A percentile compares a stretch with the other conserved stretches of the same genome.
phyloP scores from a whole-genome alignment of 2,329 filamentous ascomycete genomes.

The Macrophomina phaseolina region DNA sequence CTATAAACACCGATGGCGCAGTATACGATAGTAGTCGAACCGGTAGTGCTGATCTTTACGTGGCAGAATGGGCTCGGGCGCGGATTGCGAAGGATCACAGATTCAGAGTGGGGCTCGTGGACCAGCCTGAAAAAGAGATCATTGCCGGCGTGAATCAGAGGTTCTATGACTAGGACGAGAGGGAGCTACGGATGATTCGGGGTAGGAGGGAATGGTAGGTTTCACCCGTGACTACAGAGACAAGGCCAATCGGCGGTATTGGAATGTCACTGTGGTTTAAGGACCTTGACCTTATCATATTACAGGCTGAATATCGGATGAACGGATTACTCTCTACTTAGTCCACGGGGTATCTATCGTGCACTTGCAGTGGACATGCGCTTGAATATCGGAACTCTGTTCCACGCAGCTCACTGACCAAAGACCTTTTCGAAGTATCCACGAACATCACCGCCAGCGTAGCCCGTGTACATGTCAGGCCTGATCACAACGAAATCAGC shows the following conservation, averaged over 20 bases:
- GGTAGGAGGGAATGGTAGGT: background rate
- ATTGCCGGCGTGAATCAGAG: slow-evolving; percentile 7
- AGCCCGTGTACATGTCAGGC: slow-evolving; percentile 26
- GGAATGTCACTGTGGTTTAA: too few species aligned
- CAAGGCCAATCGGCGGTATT: too few species aligned
- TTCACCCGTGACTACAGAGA: too few species aligned
- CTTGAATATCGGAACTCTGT: too few species aligned
- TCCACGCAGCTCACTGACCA: background rate
- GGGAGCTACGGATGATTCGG: background rate
- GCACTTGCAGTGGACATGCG: background rate
- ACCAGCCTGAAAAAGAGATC: slow-evolving; percentile 7
- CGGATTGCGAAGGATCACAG: slow-evolving; percentile 15
- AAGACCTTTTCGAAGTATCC: slow-evolving; percentile 24
- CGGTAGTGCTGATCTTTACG: background rate
- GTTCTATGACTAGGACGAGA: slow-evolving; percentile 3
- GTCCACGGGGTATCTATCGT: background rate
- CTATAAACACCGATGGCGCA: background rate
- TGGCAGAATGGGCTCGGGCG: slow-evolving; percentile 6
- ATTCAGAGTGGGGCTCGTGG: slow-evolving; percentile 15
- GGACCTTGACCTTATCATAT: too few species aligned
- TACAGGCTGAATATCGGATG: background rate
- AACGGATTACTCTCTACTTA: background rate
- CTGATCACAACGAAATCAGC: slow-evolving; percentile 15
- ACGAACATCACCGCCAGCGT: slow-evolving; percentile 15
- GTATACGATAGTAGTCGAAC: background rate